Evolutionary conservation across 148 eudicot species (phyloP), one percentile per base, ranked within the genome.

Genomic region (Agrostemma githago): DNA sequence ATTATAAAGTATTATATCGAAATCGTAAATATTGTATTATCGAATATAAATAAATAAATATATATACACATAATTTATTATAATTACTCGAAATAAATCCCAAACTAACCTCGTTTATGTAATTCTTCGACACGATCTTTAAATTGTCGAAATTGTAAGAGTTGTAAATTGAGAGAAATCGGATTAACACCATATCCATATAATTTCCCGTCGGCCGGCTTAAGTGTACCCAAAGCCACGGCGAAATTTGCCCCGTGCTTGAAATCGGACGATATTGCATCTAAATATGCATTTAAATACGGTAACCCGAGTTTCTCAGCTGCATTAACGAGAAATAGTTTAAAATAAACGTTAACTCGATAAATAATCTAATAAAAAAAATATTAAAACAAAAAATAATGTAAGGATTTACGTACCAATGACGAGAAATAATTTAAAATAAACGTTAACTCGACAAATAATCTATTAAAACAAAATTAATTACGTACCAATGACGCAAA

Each of bases 171-270:
- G 4, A 91, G 67, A 4, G 93, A 85, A 21, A 91, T 8, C 15
- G 97, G 97, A 57, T 86, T 89, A 74, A 77, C 79, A 6, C 91
- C 91, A 54, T 82, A 75, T 15, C 83, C 86, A 4, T 79, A 80
- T 11, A 83, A 77, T 14, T 83, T 88, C 12, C 80, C 72, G 61
- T 89, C 82, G 68, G 71, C 89, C 6, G 92, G 90, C 56, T 89
- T 75, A 19, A 92, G 79, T 21, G 90, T 86, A 10, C 95, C 83
- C 8, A 89, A 92, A 6, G 83, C 84, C 0, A 88, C 85, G 39
- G 96, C 96, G 51, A 92, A 90, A 57, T 92, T 85, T 68, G 89
- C 92, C 62, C 97, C 95, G 34, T 88, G 90, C 34, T 57, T 84
- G 83, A 88, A 92, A 79, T 85, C 88, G 0, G 91, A 81, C 11